A percentile compares a stretch with the other conserved stretches of the same genome.
These are phyloP conservation scores for Eleusine coracana DNA, from an alignment of 176 grass and related monocot genomes.

Conservation along the genomic window DNA sequence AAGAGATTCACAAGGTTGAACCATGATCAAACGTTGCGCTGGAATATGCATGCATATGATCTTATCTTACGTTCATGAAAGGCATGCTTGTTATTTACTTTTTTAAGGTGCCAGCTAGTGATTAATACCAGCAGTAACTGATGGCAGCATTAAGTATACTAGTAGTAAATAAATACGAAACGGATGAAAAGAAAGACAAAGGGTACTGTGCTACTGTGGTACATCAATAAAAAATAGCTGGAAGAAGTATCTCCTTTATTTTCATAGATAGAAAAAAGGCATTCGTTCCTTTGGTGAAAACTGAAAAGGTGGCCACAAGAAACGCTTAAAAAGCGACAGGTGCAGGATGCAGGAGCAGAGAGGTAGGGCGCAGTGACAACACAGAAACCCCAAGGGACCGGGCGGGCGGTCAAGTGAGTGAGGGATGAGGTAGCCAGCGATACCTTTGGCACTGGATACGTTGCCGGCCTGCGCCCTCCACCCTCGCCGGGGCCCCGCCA, in stretches of 20 bases:
- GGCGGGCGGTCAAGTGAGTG: too few relatives aligned
- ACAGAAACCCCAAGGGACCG: background rate
- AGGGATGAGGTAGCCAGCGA: background rate
- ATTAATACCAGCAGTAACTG: background rate
- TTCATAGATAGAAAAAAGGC: background rate
- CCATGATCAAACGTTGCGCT: too few relatives aligned
- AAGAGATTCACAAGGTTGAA: too few relatives aligned
- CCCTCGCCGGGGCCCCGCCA: background rate
- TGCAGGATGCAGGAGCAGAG: too few relatives aligned
- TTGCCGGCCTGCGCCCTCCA: constrained; percentile 16
- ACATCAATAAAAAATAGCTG: background rate
- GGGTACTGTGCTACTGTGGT: background rate
- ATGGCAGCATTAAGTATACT: background rate
- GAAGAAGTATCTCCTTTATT: background rate
- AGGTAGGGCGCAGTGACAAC: background rate
- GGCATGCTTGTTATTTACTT: too few relatives aligned
- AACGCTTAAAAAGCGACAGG: background rate
- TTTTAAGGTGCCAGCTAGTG: background rate
- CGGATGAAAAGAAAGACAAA: background rate
- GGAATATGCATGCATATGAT: too few relatives aligned
- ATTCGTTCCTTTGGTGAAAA: background rate
- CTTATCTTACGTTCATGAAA: too few relatives aligned
- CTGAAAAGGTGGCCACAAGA: background rate
- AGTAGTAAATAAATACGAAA: background rate
- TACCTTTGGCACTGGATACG: constrained; percentile 47